These are phyloP conservation scores for Carex myosuroides DNA, from an alignment of 176 grass and related monocot genomes.

Conservation along the genomic window DNA sequence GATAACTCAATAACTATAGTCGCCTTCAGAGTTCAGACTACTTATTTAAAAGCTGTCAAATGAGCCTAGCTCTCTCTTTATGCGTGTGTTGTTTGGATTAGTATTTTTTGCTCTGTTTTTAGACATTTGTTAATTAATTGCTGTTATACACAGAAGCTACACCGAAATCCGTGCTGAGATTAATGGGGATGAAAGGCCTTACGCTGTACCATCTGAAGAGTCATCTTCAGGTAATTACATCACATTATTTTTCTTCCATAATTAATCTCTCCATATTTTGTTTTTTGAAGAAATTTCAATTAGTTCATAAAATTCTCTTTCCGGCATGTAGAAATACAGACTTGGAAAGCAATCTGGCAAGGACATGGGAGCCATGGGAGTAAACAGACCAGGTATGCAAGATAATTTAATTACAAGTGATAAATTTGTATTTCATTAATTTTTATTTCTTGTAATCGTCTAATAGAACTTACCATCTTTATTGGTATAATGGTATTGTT, in stretches of 20 bases:
- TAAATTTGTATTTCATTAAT: not conserved
- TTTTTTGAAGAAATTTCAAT: not conserved
- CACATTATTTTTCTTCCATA: not conserved
- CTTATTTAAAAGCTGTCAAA: not conserved
- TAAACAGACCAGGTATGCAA: conserved; percentile 44
- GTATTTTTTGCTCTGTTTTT: not conserved
- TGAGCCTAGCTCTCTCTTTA: too few relatives aligned
- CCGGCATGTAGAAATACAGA: conserved; percentile 69
- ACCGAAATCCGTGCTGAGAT: conserved; percentile 82
- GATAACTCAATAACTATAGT: not conserved
- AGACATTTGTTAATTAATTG: not conserved
- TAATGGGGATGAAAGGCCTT: conserved; percentile 94
- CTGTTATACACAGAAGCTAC: conserved; percentile 66
- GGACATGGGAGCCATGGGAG: conserved; percentile 42
- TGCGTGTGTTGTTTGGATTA: not conserved
- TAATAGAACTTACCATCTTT: not conserved
- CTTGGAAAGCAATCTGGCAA: conserved; percentile 70
- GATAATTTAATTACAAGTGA: not conserved
- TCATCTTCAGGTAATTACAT: conserved; percentile 79
- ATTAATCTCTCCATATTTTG: not conserved
- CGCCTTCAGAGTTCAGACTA: not conserved
- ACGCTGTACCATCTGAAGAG: conserved; percentile 94
- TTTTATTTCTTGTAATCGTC: not conserved
- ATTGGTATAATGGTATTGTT: not conserved
- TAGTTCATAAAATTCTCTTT: not conserved